Conservation (phyloP, 2,329 filamentous ascomycete genomes). For the Ascocoryne sarcoides region DNA sequence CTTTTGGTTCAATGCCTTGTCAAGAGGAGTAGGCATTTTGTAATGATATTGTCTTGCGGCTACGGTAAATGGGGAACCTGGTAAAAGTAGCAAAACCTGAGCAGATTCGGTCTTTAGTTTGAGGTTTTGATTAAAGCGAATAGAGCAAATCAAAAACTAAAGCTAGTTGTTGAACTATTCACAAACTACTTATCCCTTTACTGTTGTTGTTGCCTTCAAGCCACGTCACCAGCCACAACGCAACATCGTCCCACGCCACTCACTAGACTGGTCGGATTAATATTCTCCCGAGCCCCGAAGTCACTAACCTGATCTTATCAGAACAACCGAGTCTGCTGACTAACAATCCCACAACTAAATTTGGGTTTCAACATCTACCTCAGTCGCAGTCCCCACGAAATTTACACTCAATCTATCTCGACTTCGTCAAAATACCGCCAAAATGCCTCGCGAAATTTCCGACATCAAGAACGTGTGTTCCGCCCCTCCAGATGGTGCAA, state of each 20-base stretch:
- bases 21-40: conserved; percentile 60
- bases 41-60: too few relatives aligned
- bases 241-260: background rate
- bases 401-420: conserved; percentile 14
- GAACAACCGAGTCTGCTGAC: background rate
- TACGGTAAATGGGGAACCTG: too few relatives aligned
- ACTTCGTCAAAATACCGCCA: conserved; percentile 43
- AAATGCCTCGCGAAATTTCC: conserved; percentile 95
- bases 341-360: conserved; percentile 11
- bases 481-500: background rate
- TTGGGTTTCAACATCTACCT: conserved; percentile 5
- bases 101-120: too few relatives aligned
- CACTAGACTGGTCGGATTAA: background rate
- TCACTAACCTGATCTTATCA: conserved; percentile 6
- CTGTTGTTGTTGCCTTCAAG: background rate
- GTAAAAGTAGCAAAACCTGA: too few relatives aligned
- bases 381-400: conserved; percentile 1
- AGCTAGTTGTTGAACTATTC: too few relatives aligned
- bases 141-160: too few relatives aligned
- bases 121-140: too few relatives aligned
- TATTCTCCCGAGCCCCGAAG: background rate
- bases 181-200: too few relatives aligned
- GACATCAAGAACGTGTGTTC: conserved; percentile 79
- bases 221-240: conserved; percentile 10
- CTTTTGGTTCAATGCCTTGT: conserved; percentile 61